Evolutionary conservation across 1,139 yeast genomes (phyloP).

Genomic region (Nakaseomyces kungkrabaensis): DNA sequence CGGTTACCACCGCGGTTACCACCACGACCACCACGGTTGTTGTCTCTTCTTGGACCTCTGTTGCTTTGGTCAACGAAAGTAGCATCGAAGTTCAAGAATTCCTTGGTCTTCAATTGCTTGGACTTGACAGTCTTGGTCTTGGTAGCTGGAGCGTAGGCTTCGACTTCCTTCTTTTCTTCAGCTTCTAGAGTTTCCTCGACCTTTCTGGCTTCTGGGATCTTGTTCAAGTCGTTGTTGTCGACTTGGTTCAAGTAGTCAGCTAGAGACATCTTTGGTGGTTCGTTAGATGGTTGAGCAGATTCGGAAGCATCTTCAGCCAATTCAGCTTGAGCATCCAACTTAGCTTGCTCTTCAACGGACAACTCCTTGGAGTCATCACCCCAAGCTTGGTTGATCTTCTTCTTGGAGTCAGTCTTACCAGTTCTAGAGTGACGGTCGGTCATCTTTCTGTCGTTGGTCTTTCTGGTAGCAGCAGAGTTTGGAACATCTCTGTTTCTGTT

Average conservation of each 20-base stretch:
- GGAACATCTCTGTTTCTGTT: constrained; percentile 55
- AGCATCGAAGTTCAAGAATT: constrained; percentile 56
- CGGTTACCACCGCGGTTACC: constrained; percentile 19
- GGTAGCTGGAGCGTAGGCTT: constrained; percentile 46
- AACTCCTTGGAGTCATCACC: constrained; percentile 57
- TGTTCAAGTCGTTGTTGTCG: constrained; percentile 34
- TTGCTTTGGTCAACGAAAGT: constrained; percentile 44
- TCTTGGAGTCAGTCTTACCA: constrained; percentile 73
- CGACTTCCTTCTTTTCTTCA: constrained; percentile 50
- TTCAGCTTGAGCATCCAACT: constrained; percentile 24
- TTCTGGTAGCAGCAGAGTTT: constrained; percentile 45
- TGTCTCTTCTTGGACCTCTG: constrained; percentile 25
- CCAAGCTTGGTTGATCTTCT: constrained; percentile 82
- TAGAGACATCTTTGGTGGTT: constrained; percentile 46
- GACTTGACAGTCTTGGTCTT: constrained; percentile 49
- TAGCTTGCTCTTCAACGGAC: constrained; percentile 17
- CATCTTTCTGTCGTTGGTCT: constrained; percentile 49
- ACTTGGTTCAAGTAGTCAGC: constrained; percentile 54
- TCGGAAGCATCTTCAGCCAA: constrained; percentile 42
- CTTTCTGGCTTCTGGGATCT: constrained; percentile 38
- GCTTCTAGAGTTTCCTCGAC: constrained; percentile 37
- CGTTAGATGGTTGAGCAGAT: constrained; percentile 39
- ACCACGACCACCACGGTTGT: constrained; percentile 18
- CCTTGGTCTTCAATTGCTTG: constrained; percentile 62
- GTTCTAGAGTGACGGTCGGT: constrained; percentile 77